A percentile compares a stretch with the other conserved stretches of the same genome.
Conservation (phyloP, 495 filamentous ascomycete genomes). For the Haplographium delicatum region DNA sequence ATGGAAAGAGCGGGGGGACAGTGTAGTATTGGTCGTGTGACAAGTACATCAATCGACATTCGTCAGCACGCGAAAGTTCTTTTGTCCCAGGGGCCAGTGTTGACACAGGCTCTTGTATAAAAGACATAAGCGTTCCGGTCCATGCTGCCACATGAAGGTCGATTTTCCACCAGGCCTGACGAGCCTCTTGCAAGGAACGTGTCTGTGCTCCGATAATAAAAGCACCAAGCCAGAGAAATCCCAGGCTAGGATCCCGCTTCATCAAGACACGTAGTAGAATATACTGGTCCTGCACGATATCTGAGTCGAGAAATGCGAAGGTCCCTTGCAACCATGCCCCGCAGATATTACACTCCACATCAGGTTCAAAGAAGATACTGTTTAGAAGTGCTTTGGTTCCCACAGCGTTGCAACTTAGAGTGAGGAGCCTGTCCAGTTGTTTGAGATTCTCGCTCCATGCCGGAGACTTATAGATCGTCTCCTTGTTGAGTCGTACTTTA, state of each 20-base stretch:
- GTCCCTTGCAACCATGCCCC: conserved; percentile 19
- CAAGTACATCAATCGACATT: conserved; percentile 23
- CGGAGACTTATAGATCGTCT: conserved; percentile 8
- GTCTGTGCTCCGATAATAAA: conserved; percentile 19
- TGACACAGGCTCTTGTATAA: conserved; percentile 18
- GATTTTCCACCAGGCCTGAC: conserved; percentile 16
- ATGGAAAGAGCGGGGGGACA: conserved; percentile 21
- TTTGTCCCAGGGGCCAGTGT: conserved; percentile 2
- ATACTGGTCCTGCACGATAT: conserved; percentile 15
- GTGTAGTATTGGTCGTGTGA: conserved; percentile 19
- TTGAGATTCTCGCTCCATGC: conserved; percentile 16
- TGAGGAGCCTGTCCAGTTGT: conserved; percentile 20
- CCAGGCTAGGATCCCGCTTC: conserved; percentile 17
- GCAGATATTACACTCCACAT: conserved; percentile 21
- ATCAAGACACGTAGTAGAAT: conserved; percentile 16
- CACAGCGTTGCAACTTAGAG: conserved; percentile 22
- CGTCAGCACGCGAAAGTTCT: conserved; percentile 16
- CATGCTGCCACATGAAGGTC: conserved; percentile 17
- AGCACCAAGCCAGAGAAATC: conserved; percentile 18
- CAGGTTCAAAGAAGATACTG: conserved; percentile 21
- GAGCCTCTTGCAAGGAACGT: conserved; percentile 16
- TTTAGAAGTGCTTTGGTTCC: conserved; percentile 19
- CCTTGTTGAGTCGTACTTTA: conserved; percentile 9
- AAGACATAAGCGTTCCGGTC: conserved; percentile 22
- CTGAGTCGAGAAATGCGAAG: conserved; percentile 23